A percentile compares a stretch with the other conserved stretches of the same genome.
These are phyloP conservation scores for Penicillium silybi DNA, from an alignment of 495 filamentous ascomycete species.

Conservation along the genomic window DNA sequence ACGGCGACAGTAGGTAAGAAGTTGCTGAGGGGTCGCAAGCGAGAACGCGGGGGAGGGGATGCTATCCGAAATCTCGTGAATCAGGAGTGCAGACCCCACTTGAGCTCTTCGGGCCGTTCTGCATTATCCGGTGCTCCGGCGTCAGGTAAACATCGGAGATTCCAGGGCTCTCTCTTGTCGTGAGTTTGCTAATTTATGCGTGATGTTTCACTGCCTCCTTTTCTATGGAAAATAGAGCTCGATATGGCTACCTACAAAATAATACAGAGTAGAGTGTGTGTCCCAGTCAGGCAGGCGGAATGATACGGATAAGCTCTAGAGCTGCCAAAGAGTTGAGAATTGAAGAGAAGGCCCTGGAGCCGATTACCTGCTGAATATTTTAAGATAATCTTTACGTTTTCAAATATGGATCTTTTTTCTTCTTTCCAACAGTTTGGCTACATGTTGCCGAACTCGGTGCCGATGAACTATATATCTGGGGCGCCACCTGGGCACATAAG, in stretches of 20 bases:
- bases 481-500: not conserved
- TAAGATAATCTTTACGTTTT: no score
- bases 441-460: no score
- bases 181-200: no score
- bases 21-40: not conserved
- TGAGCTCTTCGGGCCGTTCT: not conserved
- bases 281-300: not conserved
- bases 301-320: not conserved
- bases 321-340: not conserved
- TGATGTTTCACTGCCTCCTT: not conserved
- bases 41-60: slow-evolving; percentile 3
- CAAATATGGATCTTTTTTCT: no score
- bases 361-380: not conserved
- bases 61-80: not conserved
- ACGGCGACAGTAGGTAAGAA: not conserved
- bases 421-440: no score
- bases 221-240: not conserved
- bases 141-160: not conserved
- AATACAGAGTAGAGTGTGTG: not conserved
- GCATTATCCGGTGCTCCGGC: not conserved
- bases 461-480: no score
- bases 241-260: not conserved
- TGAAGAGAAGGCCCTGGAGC: not conserved
- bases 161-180: no score
- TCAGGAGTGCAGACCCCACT: not conserved